Conservation (phyloP, 1,139 yeast genomes). For the Lodderomyces oxycetoniae region DNA sequence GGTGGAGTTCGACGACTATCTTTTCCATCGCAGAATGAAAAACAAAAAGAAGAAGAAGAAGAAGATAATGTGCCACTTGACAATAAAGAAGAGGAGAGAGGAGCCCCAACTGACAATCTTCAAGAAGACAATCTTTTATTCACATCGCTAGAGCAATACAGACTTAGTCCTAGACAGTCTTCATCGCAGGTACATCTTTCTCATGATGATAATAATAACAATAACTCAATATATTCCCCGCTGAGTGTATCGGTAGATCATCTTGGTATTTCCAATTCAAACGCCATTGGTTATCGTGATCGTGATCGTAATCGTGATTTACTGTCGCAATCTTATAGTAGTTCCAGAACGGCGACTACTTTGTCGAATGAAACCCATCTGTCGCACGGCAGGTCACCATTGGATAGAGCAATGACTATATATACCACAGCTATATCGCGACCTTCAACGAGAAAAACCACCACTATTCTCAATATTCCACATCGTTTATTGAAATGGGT, state of each 20-base stretch:
- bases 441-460: conserved; percentile 4
- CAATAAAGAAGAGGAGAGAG: too few species aligned
- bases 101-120: too few species aligned
- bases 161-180: conserved; percentile 2
- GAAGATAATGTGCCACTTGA: too few species aligned
- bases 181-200: background rate
- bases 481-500: conserved; percentile 44
- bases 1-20: too few species aligned
- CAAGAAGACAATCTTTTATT: conserved; percentile 3
- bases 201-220: background rate
- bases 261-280: conserved; percentile 1
- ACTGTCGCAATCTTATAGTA: background rate
- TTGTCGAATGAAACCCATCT: too few species aligned
- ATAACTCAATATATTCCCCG: conserved; percentile 1
- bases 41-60: too few species aligned
- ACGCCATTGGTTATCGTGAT: background rate
- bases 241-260: conserved; percentile 5
- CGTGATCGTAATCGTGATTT: background rate
- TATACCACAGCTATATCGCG: conserved; percentile 5
- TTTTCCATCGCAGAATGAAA: too few species aligned
- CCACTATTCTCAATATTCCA: conserved; percentile 25
- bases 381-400: conserved; percentile 1
- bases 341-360: too few species aligned
- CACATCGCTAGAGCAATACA: conserved; percentile 3
- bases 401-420: conserved; percentile 8